phyloP scores from a whole-genome alignment of 495 filamentous ascomycete genomes.

The Chaetomium fimeti region DNA sequence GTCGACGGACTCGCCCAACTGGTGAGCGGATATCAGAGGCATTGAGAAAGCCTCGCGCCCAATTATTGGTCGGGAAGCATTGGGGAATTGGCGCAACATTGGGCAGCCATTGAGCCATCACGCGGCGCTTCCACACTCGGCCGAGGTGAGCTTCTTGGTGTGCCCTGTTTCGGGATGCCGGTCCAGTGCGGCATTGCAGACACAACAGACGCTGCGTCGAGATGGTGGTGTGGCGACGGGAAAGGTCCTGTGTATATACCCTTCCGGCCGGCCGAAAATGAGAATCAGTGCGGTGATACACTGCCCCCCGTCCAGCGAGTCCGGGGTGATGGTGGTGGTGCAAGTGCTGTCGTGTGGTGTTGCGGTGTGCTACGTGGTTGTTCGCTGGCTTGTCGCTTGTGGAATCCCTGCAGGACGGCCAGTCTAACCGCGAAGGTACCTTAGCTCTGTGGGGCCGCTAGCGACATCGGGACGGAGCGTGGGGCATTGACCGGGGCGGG shows the following conservation, averaged over 20 bases:
- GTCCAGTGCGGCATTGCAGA: slow-evolving; percentile 17
- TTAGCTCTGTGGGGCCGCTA: slow-evolving; percentile 22
- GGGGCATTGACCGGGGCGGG: slow-evolving; percentile 22
- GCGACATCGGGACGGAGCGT: slow-evolving; percentile 25
- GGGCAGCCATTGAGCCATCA: slow-evolving; percentile 23
- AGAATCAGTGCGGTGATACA: background rate
- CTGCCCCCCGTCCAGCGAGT: background rate
- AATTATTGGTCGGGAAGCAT: slow-evolving; percentile 12
- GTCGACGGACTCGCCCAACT: background rate
- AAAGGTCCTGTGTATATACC: background rate
- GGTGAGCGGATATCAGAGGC: slow-evolving; percentile 3
- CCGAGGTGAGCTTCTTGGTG: slow-evolving; percentile 5
- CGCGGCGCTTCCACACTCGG: slow-evolving; percentile 6
- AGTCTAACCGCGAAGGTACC: slow-evolving; percentile 26
- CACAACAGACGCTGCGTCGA: slow-evolving; percentile 18
- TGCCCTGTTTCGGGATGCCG: slow-evolving; percentile 14
- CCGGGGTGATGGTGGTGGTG: slow-evolving; percentile 4
- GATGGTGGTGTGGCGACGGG: background rate
- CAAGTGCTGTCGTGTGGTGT: slow-evolving; percentile 15
- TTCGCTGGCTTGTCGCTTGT: slow-evolving; percentile 40
- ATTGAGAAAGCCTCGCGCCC: slow-evolving; percentile 12
- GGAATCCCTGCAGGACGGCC: slow-evolving; percentile 29
- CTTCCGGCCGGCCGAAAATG: background rate
- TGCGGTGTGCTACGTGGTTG: slow-evolving; percentile 46
- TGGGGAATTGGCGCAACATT: slow-evolving; percentile 21